Evolutionary conservation across 257 asterid genomes (phyloP).

Genomic region (Forsythia viridissima): DNA sequence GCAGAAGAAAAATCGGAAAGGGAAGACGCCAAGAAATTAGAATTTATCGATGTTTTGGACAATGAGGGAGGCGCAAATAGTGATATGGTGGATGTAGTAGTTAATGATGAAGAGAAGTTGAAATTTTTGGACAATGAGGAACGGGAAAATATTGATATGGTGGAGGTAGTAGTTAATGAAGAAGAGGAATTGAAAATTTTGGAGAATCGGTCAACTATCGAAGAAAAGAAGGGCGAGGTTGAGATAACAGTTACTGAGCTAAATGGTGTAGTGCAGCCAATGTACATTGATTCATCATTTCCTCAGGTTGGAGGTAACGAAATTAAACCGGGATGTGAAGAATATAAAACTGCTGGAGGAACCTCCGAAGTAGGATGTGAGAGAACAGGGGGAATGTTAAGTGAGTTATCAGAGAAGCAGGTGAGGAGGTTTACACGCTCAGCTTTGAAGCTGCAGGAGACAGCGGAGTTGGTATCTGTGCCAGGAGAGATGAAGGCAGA

Average conservation of each 20-base stretch:
- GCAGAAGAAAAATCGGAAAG: constrained; percentile 29
- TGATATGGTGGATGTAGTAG: constrained; percentile 30
- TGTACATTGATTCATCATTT: constrained; percentile 22
- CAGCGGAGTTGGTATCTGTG: constrained; percentile 27
- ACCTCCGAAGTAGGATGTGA: constrained; percentile 30
- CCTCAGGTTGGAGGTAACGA: constrained; percentile 26
- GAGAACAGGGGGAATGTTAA: constrained; percentile 29
- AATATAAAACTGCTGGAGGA: constrained; percentile 13
- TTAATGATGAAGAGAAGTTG: background rate
- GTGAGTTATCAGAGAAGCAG: constrained; percentile 32
- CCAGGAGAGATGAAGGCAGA: constrained; percentile 23
- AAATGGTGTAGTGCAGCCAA: constrained; percentile 21
- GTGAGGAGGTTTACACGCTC: constrained; percentile 65
- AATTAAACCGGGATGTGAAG: constrained; percentile 21
- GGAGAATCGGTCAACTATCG: constrained; percentile 29
- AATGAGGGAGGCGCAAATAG: constrained; percentile 25
- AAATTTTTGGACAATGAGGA: constrained; percentile 2
- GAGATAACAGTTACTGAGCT: constrained; percentile 25
- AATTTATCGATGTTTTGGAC: constrained; percentile 20
- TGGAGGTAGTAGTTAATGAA: constrained; percentile 9
- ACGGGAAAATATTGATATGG: background rate
- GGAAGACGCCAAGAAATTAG: constrained; percentile 29
- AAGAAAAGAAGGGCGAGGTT: constrained; percentile 17
- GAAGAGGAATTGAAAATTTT: constrained; percentile 22
- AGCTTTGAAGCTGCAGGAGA: constrained; percentile 37